Percentiles rank a stretch among this genome's conserved stretches.
Conservation (phyloP, 1,139 yeast species). For the Geotrichum histeridarum region DNA sequence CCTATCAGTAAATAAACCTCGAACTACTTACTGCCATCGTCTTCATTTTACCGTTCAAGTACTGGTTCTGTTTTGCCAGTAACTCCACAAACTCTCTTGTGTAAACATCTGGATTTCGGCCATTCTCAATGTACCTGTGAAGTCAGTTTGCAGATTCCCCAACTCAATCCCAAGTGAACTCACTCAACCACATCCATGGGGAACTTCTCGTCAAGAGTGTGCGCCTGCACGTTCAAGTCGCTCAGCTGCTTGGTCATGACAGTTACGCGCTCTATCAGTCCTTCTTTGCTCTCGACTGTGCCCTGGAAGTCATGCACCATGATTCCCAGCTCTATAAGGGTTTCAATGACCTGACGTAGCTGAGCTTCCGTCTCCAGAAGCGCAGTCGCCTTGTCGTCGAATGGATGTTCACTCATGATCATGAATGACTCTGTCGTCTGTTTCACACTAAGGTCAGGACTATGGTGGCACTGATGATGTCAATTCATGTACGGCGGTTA, state of each 20-base stretch:
- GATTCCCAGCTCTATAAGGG: slow-evolving; percentile 82
- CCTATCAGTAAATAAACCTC: background rate
- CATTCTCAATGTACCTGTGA: slow-evolving; percentile 68
- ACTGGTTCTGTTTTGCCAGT: slow-evolving; percentile 80
- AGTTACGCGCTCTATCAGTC: slow-evolving; percentile 41
- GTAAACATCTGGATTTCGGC: slow-evolving; percentile 93
- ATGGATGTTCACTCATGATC: slow-evolving; percentile 11
- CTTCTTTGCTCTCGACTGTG: slow-evolving; percentile 59
- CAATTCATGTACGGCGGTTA: no score
- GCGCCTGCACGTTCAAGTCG: slow-evolving; percentile 13
- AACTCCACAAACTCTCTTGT: slow-evolving; percentile 95
- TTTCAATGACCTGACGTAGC: slow-evolving; percentile 69
- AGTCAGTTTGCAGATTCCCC: background rate
- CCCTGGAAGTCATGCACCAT: slow-evolving; percentile 92
- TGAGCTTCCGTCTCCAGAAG: slow-evolving; percentile 48
- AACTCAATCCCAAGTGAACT: background rate
- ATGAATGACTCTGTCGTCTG: background rate
- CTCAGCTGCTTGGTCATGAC: slow-evolving; percentile 16
- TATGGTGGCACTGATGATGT: no score
- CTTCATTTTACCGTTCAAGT: slow-evolving; percentile 68
- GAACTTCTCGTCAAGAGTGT: slow-evolving; percentile 45
- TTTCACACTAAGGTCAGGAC: no score
- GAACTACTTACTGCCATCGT: slow-evolving; percentile 31
- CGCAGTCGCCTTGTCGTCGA: slow-evolving; percentile 4
- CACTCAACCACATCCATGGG: slow-evolving; percentile 73